Evolutionary conservation across 1,139 yeast genomes (phyloP).

Genomic region (Candida sp.): DNA sequence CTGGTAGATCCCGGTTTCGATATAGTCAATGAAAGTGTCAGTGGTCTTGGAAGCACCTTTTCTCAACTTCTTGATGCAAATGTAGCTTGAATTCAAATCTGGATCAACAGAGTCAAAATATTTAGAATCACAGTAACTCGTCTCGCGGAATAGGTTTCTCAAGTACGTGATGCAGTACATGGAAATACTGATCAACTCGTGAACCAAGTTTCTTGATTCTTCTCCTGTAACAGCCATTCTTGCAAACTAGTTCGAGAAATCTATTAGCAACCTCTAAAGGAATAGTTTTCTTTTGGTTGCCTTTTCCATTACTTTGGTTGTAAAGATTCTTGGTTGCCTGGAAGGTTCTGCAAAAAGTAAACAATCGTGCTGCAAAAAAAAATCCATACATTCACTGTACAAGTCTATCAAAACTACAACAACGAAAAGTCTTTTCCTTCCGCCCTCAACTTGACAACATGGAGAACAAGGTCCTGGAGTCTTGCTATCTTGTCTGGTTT

Average conservation of each 20-base stretch:
- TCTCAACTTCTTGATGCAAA: conserved; percentile 48
- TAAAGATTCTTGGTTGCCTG: background rate
- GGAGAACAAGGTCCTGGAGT: conserved; percentile 18
- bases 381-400: background rate
- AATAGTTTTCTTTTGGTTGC: too few species aligned
- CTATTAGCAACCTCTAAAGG: too few species aligned
- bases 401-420: background rate
- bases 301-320: conserved; percentile 1
- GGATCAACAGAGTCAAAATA: conserved; percentile 32
- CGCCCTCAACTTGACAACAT: conserved; percentile 22
- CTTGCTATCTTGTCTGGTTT: conserved; percentile 24
- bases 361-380: background rate
- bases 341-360: background rate
- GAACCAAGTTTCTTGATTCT: conserved; percentile 45
- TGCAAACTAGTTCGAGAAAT: too few species aligned
- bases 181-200: conserved; percentile 48
- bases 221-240: conserved; percentile 22
- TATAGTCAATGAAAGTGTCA: conserved; percentile 46
- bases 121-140: conserved; percentile 45
- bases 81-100: conserved; percentile 23
- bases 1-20: conserved; percentile 52
- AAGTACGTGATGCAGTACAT: conserved; percentile 56
- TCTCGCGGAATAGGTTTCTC: conserved; percentile 55
- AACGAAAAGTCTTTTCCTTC: conserved; percentile 19
- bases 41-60: conserved; percentile 36